These are phyloP conservation scores for Penicillium riverlandense DNA, from an alignment of 495 filamentous ascomycete species.

Conservation along the genomic window DNA sequence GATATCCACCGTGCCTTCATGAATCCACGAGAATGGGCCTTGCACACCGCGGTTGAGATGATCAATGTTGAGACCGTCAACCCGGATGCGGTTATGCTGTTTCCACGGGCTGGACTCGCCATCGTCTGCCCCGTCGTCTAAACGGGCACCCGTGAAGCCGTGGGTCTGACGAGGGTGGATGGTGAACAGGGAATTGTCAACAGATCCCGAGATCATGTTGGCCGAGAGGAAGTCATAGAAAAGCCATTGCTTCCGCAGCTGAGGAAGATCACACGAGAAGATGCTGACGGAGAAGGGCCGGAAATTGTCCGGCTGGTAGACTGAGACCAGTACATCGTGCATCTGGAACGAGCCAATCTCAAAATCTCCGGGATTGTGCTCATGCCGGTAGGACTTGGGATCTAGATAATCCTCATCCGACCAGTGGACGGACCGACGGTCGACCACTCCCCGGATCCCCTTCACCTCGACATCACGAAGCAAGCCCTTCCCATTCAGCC, in stretches of 20 bases:
- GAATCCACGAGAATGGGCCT: slow-evolving; percentile 95
- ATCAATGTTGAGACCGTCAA: slow-evolving; percentile 91
- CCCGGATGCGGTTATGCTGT: slow-evolving; percentile 82
- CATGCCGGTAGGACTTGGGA: slow-evolving; percentile 77
- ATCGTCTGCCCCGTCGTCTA: slow-evolving; percentile 42
- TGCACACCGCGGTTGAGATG: slow-evolving; percentile 91
- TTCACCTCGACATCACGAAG: slow-evolving; percentile 89
- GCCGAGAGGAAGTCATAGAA: slow-evolving; percentile 97
- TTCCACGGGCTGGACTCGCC: slow-evolving; percentile 64
- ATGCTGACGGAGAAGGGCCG: slow-evolving; percentile 92
- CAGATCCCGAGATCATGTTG: slow-evolving; percentile 92
- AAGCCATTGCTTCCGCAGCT: slow-evolving; percentile 88
- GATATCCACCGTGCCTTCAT: slow-evolving; percentile 93
- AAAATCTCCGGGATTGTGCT: slow-evolving; percentile 89
- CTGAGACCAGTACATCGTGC: slow-evolving; percentile 84
- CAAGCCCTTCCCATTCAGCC: slow-evolving; percentile 94
- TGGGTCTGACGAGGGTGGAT: slow-evolving; percentile 93
- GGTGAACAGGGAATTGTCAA: slow-evolving; percentile 91
- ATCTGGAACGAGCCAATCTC: slow-evolving; percentile 94
- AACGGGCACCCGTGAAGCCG: slow-evolving; percentile 49
- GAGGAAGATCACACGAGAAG: slow-evolving; percentile 88
- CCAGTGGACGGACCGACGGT: slow-evolving; percentile 76
- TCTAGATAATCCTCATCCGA: slow-evolving; percentile 57
- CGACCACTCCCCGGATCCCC: slow-evolving; percentile 92
- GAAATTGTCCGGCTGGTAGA: slow-evolving; percentile 86